Conservation (phyloP, 345 rosid genomes). For the Lepidium africanum region DNA sequence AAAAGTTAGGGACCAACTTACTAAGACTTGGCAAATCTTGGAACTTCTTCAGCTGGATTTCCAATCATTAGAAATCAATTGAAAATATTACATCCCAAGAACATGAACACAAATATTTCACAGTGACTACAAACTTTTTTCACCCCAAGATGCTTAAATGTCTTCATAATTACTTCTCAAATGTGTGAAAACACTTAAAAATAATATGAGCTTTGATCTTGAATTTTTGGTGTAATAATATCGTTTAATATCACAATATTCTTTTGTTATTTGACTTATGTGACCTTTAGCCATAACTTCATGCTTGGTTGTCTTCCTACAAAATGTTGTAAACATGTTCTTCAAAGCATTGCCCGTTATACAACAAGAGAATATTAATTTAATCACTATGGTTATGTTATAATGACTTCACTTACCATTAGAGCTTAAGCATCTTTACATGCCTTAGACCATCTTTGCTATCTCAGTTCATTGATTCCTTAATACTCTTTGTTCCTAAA, state of each 20-base stretch:
- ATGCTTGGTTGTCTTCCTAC: constrained; percentile 74
- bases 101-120: no score
- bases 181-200: no score
- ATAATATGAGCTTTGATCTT: no score
- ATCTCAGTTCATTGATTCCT: constrained; percentile 98
- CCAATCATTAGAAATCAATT: constrained; percentile 85
- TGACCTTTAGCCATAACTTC: constrained; percentile 74
- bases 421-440: constrained; percentile 38
- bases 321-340: constrained; percentile 85
- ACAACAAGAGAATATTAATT: constrained; percentile 14
- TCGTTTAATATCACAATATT: constrained; percentile 32
- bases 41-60: constrained; percentile 68
- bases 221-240: constrained; percentile 26
- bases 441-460: constrained; percentile 98
- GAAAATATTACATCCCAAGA: no score
- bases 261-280: constrained; percentile 59
- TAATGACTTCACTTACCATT: not conserved
- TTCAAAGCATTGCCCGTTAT: constrained; percentile 98
- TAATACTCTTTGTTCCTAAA: constrained; percentile 75
- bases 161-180: no score
- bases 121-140: no score
- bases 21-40: constrained; percentile 86
- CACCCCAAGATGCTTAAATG: no score
- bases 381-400: not conserved
- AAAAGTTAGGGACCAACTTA: not conserved